Evolutionary conservation across 1,139 yeast species (phyloP), one percentile per base, ranked within the genome.

Genomic region (Debaryomycetaceae sp.): DNA sequence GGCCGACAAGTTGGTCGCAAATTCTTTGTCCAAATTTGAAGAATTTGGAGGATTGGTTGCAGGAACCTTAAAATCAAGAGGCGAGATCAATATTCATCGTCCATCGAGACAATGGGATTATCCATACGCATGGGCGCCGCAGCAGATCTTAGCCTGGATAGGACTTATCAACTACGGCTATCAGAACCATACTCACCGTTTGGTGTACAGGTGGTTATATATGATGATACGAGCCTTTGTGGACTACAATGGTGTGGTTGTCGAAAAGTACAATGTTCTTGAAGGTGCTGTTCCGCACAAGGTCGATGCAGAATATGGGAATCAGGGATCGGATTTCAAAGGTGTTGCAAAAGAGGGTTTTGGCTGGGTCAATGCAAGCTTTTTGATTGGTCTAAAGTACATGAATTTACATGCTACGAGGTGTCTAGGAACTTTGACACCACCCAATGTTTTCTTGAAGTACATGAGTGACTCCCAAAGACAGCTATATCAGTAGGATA

Each of bases 101-200:
- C 96, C 96, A 17, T 81, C 87, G 28, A 77, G 98, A 61, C 98
- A 92, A 66, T 92, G 98, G 98, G 98, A 92, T 61, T 92, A 83
- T 59, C 98, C 98, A 5, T 88, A 72, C 56, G 98, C 98, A 5
- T 92, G 98, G 98, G 97, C 98, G 0, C 98, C 98, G 2, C 98
- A 94, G 60, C 98, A 92, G 61, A 87, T 92, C 16, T 65, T 92
- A 40, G 94, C 96, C 0, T 92, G 98, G 98, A 78, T 78, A 34
- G 98, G 98, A 0, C 70, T 92, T 31, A 57, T 61, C 28, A 78
- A 83, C 41, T 92, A 92, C 57, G 95, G 94, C 0, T 87, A 73
- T 55, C 66, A 63, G 4, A 81, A 76, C 3, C 78, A 77, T 17
- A 83, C 94, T 3, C 73, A 83, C 45, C 69, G 98, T 45, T 65